Evolutionary conservation across 78 protist genomes (phyloP), one percentile per base, ranked within the genome.

Genomic region (Dictyostelium citrinum): DNA sequence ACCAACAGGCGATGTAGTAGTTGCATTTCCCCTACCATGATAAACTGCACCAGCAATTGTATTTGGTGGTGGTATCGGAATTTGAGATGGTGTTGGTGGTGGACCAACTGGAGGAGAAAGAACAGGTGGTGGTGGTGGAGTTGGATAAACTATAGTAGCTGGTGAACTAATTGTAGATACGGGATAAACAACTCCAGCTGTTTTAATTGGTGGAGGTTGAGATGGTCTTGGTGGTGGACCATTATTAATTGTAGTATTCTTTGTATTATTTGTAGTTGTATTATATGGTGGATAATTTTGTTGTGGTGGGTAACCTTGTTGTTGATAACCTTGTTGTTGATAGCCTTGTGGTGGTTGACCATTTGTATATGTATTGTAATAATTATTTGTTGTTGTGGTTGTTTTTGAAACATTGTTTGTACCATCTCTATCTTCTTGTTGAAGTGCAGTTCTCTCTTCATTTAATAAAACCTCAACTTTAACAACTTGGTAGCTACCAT

Each of bases 401-500:
- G 41, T 46, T 16, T 80, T 80, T n/a, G 49, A 45, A 35, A 80
- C 84, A 33, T 43, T 51, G 2, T 39, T 41, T 1, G 33, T 12
- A 12, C 24, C 67, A 35, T 80, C 84, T 9, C 6, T 31, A 8
- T 20, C 31, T 80, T 80, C 67, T 8, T 80, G 46, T 78, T 78
- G 67, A 39, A 43, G 22, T 16, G 61, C 61, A 35, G 84, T 55
- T 58, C 49, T 80, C 70, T 88, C 93, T 49, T 88, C 85, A 79
- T 88, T 78, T 10, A 88, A 24, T 11, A 88, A 49, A 11, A 88
- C 72, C 43, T 88, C 86, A 61, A 88, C 93, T 27, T 88, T 88
- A 33, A 88, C 93, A 20, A 88, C 93, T 88, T 88, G 84, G 70
- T 55, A 88, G 29, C 80, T 76, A 61, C 93, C 93, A 67, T 88